Evolutionary conservation across 164 flowering plant species (phyloP).

Genomic region (Vitis rupestris): DNA sequence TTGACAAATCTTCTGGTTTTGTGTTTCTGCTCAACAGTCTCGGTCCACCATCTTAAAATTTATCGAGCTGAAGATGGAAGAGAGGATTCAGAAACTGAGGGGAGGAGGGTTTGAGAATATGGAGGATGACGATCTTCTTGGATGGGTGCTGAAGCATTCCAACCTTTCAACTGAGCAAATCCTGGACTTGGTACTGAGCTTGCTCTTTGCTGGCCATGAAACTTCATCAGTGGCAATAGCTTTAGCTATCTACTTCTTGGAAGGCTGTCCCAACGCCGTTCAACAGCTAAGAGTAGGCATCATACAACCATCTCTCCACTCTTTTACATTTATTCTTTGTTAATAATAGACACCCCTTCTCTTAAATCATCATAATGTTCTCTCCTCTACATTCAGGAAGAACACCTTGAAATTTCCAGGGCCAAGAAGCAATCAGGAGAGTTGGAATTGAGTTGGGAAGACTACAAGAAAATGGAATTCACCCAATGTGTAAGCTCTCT

Average conservation of each 20-base stretch:
- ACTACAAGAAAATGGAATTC: conserved; percentile 93
- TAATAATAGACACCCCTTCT: neutral
- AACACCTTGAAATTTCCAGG: conserved; percentile 60
- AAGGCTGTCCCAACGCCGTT: conserved; percentile 59
- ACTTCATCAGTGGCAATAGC: conserved; percentile 89
- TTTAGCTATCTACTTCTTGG: conserved; percentile 80
- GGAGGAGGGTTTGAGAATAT: conserved; percentile 23
- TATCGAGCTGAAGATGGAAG: conserved; percentile 76
- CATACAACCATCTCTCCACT: neutral
- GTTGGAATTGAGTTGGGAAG: conserved; percentile 71
- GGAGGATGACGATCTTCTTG: conserved; percentile 80
- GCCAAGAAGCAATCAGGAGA: conserved; percentile 53
- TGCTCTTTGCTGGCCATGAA: conserved; percentile 96
- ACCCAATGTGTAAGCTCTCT: conserved; percentile 72
- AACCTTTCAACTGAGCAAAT: conserved; percentile 86
- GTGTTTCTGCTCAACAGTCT: conserved; percentile 46
- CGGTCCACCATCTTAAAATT: conserved; percentile 67
- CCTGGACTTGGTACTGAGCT: conserved; percentile 77
- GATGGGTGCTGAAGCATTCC: conserved; percentile 85
- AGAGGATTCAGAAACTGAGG: conserved; percentile 35
- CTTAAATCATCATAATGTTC: too few species aligned
- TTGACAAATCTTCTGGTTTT: neutral
- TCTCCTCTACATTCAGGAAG: conserved; percentile 50
- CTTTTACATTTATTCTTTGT: neutral
- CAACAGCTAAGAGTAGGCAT: conserved; percentile 59